Base-by-base conservation (phyloP, 192 early-diverging fungal genomes). In the Podila epicladia region DNA sequence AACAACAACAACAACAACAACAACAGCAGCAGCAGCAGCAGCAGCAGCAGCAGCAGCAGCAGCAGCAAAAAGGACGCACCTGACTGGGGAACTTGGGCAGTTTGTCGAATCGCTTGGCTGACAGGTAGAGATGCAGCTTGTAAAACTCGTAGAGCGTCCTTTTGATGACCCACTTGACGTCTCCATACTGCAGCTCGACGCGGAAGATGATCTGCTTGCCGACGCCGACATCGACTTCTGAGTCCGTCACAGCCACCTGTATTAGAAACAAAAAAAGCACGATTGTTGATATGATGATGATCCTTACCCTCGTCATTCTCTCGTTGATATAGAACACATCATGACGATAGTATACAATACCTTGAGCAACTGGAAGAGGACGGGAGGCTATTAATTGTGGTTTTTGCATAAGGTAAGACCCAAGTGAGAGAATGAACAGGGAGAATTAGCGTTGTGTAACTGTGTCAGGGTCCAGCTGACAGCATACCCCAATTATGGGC, bases 161-260 rank as follows among this genome's bases (percentile, higher is more conserved):
- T 28, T 86, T 75, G 33, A 94, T 86, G 15, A 93, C 91, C 94
- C 94, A 95, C 73, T 92, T 93, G 48, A 91, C 85, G 59, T 94
- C 93, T 28, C 93, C 94, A 69, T 95, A 95, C 72, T 91, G 86
- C 41, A 93, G 77, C 64, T 90, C 90, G 17, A 94, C 89, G 11
- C 93, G 87, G 53, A 92, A 91, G 8, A 85, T 75, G 74, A 85
- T 90, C 69, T 91, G 88, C 9, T 89, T 84, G 57, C 71, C 61
- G 8, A 62, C 61, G 51, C 69, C 49, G 2, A 72, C 38, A 31
- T 87, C 85, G 29, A 82, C 60, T 45, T 85, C 67, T 17, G 83
- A 85, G 53, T 89, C 88, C 1, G 86, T 78, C 28, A 89, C 82
- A 1, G 83, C 76, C 48, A 88, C 58, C 88, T 88, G 41, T 62